phyloP scores from a whole-genome alignment of 768 basidiomycete species.

The Leucocoprinus sp. region DNA sequence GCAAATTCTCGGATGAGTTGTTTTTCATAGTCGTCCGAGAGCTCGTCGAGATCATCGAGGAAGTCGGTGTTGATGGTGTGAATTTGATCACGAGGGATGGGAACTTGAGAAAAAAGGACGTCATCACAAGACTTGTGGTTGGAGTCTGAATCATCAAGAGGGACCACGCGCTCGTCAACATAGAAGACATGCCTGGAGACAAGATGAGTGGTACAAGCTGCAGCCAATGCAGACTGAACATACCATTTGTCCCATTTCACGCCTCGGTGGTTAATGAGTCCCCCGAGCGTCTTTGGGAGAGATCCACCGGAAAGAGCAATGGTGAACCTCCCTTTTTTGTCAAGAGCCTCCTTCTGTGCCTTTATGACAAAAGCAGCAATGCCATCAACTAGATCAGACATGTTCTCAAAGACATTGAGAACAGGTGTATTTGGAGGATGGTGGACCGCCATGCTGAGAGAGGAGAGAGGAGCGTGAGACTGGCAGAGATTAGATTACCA shows the following conservation, averaged over 20 bases:
- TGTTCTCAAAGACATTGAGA: constrained; percentile 60
- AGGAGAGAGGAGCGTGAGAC: constrained; percentile 6
- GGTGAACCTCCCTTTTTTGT: constrained; percentile 85
- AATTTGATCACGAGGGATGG: constrained; percentile 69
- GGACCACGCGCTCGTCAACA: constrained; percentile 92
- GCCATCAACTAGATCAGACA: constrained; percentile 45
- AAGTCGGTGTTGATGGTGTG: constrained; percentile 70
- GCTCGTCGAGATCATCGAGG: constrained; percentile 70
- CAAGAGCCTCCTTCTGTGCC: constrained; percentile 83
- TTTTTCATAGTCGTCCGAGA: constrained; percentile 73
- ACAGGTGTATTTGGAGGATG: constrained; percentile 59
- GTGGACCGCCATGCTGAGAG: constrained; percentile 30
- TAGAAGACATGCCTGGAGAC: constrained; percentile 88
- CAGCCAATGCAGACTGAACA: constrained; percentile 15
- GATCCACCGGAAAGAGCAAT: constrained; percentile 92
- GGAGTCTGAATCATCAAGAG: constrained; percentile 87
- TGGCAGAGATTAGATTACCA: constrained; percentile 11
- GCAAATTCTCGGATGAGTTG: constrained; percentile 88
- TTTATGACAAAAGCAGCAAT: constrained; percentile 80
- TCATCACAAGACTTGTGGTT: constrained; percentile 75
- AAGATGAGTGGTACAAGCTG: not conserved
- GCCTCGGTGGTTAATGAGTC: constrained; percentile 52
- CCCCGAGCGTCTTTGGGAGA: constrained; percentile 72
- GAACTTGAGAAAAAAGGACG: constrained; percentile 74
- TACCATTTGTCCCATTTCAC: constrained; percentile 95